phyloP scores from a whole-genome alignment of 2,329 filamentous ascomycete species.

The Penicillium nordicum region DNA sequence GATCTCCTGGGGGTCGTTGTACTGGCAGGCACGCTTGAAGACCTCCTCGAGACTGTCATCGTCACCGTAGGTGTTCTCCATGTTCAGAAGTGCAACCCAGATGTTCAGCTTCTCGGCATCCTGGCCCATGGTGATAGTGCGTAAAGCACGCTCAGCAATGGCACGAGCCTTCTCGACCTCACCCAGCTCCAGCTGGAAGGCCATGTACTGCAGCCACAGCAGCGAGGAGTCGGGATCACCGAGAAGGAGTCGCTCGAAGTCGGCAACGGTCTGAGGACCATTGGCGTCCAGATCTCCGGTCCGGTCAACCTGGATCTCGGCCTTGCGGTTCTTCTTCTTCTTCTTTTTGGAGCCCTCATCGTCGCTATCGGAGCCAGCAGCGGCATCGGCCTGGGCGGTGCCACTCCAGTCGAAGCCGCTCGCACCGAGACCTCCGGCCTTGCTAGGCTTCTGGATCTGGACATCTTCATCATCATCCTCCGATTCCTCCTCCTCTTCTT shows the following conservation, averaged over 20 bases:
- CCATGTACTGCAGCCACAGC: slow-evolving; percentile 97
- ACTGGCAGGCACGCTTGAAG: slow-evolving; percentile 89
- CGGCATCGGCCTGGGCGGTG: slow-evolving; percentile 54
- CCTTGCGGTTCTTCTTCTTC: slow-evolving; percentile 72
- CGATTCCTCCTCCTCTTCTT: slow-evolving; percentile 37
- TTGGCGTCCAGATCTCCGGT: slow-evolving; percentile 88
- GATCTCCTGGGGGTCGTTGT: slow-evolving; percentile 87
- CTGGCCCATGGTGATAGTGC: slow-evolving; percentile 86
- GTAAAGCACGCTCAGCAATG: slow-evolving; percentile 83
- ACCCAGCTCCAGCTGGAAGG: slow-evolving; percentile 91
- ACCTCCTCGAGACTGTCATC: slow-evolving; percentile 78
- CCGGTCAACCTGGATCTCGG: slow-evolving; percentile 77
- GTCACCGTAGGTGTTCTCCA: slow-evolving; percentile 86
- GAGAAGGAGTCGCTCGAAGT: slow-evolving; percentile 90
- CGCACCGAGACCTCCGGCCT: slow-evolving; percentile 59
- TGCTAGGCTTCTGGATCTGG: slow-evolving; percentile 38
- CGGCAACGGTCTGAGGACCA: slow-evolving; percentile 82
- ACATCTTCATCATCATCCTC: slow-evolving; percentile 42
- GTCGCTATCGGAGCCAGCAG: slow-evolving; percentile 51
- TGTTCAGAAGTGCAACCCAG: slow-evolving; percentile 90
- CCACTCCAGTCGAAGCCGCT: slow-evolving; percentile 88
- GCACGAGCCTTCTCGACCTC: slow-evolving; percentile 85
- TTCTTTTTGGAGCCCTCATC: slow-evolving; percentile 49
- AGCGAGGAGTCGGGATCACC: slow-evolving; percentile 90
- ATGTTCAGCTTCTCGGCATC: slow-evolving; percentile 91